These are phyloP conservation scores for Trametes polyzona DNA, from an alignment of 1,284 basidiomycete species.

Conservation along the genomic window DNA sequence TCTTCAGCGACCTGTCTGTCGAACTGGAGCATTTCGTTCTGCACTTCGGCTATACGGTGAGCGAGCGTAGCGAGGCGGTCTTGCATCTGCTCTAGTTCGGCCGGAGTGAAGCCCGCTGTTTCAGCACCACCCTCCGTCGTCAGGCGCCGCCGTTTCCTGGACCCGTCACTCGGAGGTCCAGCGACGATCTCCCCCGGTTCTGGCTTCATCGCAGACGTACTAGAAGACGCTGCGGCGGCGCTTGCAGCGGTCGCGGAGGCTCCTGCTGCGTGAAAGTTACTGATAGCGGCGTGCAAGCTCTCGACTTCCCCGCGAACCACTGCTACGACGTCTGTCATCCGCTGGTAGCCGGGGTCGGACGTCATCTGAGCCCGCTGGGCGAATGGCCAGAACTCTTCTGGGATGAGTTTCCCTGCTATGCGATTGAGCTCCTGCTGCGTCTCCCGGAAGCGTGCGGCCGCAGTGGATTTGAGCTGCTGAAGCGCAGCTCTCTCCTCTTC, in stretches of 20 bases:
- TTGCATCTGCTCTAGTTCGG: slow-evolving; percentile 42
- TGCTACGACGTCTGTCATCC: slow-evolving; percentile 33
- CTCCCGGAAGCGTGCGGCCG: slow-evolving; percentile 30
- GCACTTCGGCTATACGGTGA: slow-evolving; percentile 41
- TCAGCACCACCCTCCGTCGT: slow-evolving; percentile 25
- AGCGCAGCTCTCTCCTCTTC: slow-evolving; percentile 26
- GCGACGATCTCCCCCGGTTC: slow-evolving; percentile 2
- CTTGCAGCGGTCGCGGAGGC: not conserved
- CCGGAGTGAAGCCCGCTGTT: not conserved
- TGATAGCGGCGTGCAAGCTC: slow-evolving; percentile 23
- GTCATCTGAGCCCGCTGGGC: slow-evolving; percentile 17
- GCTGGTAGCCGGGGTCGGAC: slow-evolving; percentile 25
- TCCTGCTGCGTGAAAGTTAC: not conserved
- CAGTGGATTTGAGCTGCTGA: slow-evolving; percentile 28
- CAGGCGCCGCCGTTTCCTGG: slow-evolving; percentile 39
- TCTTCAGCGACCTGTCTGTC: slow-evolving; percentile 41
- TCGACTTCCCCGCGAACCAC: slow-evolving; percentile 32
- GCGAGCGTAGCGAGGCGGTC: slow-evolving; percentile 46
- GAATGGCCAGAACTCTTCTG: slow-evolving; percentile 46
- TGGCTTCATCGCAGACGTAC: not conserved
- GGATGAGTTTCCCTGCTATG: slow-evolving; percentile 35
- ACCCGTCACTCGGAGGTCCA: not conserved
- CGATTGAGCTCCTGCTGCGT: slow-evolving; percentile 36
- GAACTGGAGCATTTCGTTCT: slow-evolving; percentile 48
- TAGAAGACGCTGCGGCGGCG: not conserved